These are phyloP conservation scores for Paracamarosporium sp. DNA, from an alignment of 2,329 filamentous ascomycete genomes.

Conservation along the genomic window DNA sequence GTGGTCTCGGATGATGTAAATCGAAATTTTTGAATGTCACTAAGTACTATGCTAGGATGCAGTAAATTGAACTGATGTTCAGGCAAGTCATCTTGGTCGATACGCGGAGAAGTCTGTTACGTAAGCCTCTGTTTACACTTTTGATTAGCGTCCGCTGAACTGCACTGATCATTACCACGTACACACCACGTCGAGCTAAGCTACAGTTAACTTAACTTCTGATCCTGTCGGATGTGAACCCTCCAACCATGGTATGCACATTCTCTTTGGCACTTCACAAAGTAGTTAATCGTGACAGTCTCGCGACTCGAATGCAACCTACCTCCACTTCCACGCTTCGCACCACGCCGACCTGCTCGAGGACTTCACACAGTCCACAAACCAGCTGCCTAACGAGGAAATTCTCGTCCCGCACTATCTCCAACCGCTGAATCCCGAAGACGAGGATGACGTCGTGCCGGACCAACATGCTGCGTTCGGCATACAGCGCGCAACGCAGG, in stretches of 20 bases:
- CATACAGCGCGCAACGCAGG: slow-evolving; percentile 80
- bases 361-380: slow-evolving; percentile 52
- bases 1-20: too few relatives aligned
- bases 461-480: slow-evolving; percentile 89
- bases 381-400: slow-evolving; percentile 63
- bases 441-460: slow-evolving; percentile 87
- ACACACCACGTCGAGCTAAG: too few relatives aligned
- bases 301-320: slow-evolving; percentile 78
- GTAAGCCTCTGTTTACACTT: background rate
- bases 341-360: slow-evolving; percentile 82
- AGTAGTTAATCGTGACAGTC: slow-evolving; percentile 42
- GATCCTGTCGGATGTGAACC: background rate
- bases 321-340: slow-evolving; percentile 75
- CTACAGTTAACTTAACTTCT: background rate
- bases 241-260: background rate
- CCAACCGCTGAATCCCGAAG: slow-evolving; percentile 84
- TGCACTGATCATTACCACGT: too few relatives aligned
- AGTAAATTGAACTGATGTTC: background rate
- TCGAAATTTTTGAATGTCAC: too few relatives aligned
- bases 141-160: too few relatives aligned
- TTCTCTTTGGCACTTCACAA: background rate
- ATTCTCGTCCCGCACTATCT: slow-evolving; percentile 82
- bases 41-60: too few relatives aligned
- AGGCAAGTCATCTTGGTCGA: too few relatives aligned
- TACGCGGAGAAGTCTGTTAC: too few relatives aligned